Conservation (phyloP, 768 basidiomycete genomes). For the Tylopilus balloui region DNA sequence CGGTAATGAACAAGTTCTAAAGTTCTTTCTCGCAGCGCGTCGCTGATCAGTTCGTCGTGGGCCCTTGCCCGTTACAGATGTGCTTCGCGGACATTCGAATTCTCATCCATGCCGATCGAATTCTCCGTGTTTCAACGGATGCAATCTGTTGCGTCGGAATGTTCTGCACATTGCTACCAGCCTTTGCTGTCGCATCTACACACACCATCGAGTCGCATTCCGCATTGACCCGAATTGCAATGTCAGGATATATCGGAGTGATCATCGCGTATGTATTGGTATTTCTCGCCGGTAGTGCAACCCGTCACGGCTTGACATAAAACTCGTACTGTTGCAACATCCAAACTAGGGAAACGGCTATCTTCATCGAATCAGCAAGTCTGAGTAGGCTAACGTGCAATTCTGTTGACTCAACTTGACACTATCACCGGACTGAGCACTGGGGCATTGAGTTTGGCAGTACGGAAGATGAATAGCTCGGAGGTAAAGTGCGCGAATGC, state of each 20-base stretch:
- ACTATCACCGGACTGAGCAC: slow-evolving; percentile 77
- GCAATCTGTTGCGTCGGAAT: slow-evolving; percentile 2
- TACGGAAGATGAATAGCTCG: slow-evolving; percentile 79
- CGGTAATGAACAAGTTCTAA: slow-evolving; percentile 1
- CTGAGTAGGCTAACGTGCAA: slow-evolving; percentile 29
- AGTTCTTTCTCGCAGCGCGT: slow-evolving; percentile 1
- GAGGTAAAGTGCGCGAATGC: slow-evolving; percentile 87
- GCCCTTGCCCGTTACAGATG: background rate
- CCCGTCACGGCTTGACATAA: slow-evolving; percentile 48
- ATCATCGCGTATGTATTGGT: slow-evolving; percentile 1
- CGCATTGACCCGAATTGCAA: slow-evolving; percentile 10
- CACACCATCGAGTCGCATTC: background rate
- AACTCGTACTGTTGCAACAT: slow-evolving; percentile 81
- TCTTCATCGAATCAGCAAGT: slow-evolving; percentile 11
- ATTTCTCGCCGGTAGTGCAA: background rate
- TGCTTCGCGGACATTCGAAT: background rate
- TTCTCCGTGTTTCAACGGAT: slow-evolving; percentile 13
- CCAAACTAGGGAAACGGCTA: slow-evolving; percentile 73
- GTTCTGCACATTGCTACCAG: background rate
- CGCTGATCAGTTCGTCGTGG: background rate
- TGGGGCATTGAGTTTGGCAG: slow-evolving; percentile 56
- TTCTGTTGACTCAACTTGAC: slow-evolving; percentile 53
- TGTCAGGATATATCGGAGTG: background rate
- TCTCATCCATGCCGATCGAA: background rate
- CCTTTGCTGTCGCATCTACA: background rate